Percentiles rank a stretch among this genome's conserved stretches.
These are phyloP conservation scores for Blakeslea trispora DNA, from an alignment of 371 early-diverging fungal genomes.

Conservation along the genomic window DNA sequence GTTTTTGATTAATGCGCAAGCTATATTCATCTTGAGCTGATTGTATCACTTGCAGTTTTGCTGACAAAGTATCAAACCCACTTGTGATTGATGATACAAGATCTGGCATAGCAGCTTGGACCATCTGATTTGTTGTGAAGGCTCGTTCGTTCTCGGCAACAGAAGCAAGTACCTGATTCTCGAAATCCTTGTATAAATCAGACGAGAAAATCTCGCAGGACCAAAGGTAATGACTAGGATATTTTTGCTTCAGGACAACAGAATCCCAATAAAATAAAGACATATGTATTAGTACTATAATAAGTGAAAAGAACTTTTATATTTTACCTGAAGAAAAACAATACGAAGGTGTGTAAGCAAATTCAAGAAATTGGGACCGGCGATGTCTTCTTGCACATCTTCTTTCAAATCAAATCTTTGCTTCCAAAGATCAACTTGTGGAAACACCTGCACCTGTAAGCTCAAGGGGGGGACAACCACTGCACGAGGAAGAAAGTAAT, in stretches of 20 bases:
- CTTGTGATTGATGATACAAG: too few relatives aligned
- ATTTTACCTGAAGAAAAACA: slow-evolving; percentile 21
- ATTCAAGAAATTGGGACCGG: slow-evolving; percentile 11
- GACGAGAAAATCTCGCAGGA: neutral
- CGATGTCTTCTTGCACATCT: slow-evolving; percentile 9
- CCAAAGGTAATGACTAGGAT: slow-evolving; percentile 15
- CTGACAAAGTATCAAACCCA: too few relatives aligned
- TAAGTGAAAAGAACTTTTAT: too few relatives aligned
- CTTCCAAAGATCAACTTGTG: slow-evolving; percentile 9
- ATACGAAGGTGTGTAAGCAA: slow-evolving; percentile 6
- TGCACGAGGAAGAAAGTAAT: slow-evolving; percentile 8
- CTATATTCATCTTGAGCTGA: too few relatives aligned
- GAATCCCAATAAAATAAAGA: slow-evolving; percentile 3
- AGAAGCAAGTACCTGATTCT: too few relatives aligned
- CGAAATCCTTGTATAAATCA: too few relatives aligned
- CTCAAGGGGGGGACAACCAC: neutral
- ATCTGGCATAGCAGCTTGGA: too few relatives aligned
- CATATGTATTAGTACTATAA: neutral
- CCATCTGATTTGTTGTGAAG: too few relatives aligned
- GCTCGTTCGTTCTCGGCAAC: too few relatives aligned
- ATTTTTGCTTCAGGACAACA: slow-evolving; percentile 11
- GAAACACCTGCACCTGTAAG: slow-evolving; percentile 4
- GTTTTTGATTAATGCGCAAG: too few relatives aligned
- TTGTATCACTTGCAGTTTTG: too few relatives aligned
- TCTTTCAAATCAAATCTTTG: neutral